phyloP scores from a whole-genome alignment of 805 yeast species.

The Saccharomycopsis babjevae region DNA sequence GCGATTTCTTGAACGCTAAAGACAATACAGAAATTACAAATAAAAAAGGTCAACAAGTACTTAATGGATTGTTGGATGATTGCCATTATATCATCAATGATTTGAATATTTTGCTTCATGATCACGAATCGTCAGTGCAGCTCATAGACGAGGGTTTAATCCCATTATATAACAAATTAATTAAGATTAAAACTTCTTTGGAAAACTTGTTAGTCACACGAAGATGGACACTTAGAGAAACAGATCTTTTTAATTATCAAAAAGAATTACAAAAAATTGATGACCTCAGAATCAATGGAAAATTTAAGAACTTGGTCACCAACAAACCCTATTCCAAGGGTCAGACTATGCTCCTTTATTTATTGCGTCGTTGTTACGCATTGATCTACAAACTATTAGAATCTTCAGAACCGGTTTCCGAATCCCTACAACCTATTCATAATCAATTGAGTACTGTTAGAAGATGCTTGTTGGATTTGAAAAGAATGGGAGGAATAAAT shows the following conservation, averaged over 20 bases:
- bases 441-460: conserved; percentile 89
- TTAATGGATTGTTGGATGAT: conserved; percentile 74
- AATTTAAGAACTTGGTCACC: conserved; percentile 29
- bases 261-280: conserved; percentile 65
- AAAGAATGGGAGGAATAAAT: conserved; percentile 85
- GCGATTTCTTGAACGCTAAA: conserved; percentile 32
- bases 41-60: conserved; percentile 35
- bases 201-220: conserved; percentile 83
- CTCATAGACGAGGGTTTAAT: conserved; percentile 42
- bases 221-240: conserved; percentile 95
- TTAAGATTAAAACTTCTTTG: conserved; percentile 57
- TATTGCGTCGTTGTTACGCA: conserved; percentile 85
- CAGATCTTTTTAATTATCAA: conserved; percentile 83
- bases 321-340: conserved; percentile 34
- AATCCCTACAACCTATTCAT: conserved; percentile 85
- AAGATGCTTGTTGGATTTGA: conserved; percentile 79
- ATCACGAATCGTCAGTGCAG: conserved; percentile 13
- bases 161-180: conserved; percentile 53
- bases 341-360: conserved; percentile 55
- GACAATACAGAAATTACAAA: conserved; percentile 17
- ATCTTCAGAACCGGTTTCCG: conserved; percentile 91
- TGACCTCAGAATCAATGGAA: conserved; percentile 54
- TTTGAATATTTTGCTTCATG: conserved; percentile 37
- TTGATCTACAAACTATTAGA: conserved; percentile 81
- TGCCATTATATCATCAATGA: conserved; percentile 70